These are phyloP conservation scores for Allodekkera sacchari DNA, from an alignment of 805 yeast species.

Conservation along the genomic window DNA sequence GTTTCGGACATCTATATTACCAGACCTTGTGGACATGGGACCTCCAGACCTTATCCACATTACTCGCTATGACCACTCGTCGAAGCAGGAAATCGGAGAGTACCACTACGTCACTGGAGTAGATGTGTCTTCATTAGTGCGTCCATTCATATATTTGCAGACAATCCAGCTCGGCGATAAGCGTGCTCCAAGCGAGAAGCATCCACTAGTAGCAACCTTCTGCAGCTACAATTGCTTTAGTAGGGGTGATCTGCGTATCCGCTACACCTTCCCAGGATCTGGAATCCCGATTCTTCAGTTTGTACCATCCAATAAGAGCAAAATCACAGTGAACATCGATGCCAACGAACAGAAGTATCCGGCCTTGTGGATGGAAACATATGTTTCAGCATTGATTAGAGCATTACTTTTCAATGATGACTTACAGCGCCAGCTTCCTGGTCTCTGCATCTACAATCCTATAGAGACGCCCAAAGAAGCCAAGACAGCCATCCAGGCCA, in stretches of 20 bases:
- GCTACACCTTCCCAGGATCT: slow-evolving; percentile 46
- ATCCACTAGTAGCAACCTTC: slow-evolving; percentile 38
- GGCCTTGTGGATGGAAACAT: slow-evolving; percentile 52
- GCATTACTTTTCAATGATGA: slow-evolving; percentile 45
- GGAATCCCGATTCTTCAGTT: slow-evolving; percentile 32
- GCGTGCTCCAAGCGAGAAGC: slow-evolving; percentile 18
- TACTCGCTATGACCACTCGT: slow-evolving; percentile 34
- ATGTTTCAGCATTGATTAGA: slow-evolving; percentile 50
- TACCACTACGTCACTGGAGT: slow-evolving; percentile 49
- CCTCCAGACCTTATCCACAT: slow-evolving; percentile 65
- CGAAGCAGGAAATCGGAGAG: slow-evolving; percentile 41
- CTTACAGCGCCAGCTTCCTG: slow-evolving; percentile 48
- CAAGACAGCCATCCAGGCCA: slow-evolving; percentile 26
- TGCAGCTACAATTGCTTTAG: slow-evolving; percentile 71
- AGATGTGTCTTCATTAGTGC: slow-evolving; percentile 42
- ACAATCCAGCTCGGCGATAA: slow-evolving; percentile 32
- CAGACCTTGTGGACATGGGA: slow-evolving; percentile 48
- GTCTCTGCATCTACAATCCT: slow-evolving; percentile 44
- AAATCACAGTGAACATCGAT: slow-evolving; percentile 9
- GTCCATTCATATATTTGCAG: slow-evolving; percentile 48
- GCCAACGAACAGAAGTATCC: slow-evolving; percentile 48
- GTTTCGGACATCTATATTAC: slow-evolving; percentile 35
- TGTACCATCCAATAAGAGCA: slow-evolving; percentile 37
- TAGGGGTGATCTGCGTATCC: slow-evolving; percentile 64
- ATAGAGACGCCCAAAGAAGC: slow-evolving; percentile 28